Percentiles rank a stretch among this genome's conserved stretches.
These are phyloP conservation scores for Ophiostoma quercus DNA, from an alignment of 2,329 filamentous ascomycete genomes.

Conservation along the genomic window DNA sequence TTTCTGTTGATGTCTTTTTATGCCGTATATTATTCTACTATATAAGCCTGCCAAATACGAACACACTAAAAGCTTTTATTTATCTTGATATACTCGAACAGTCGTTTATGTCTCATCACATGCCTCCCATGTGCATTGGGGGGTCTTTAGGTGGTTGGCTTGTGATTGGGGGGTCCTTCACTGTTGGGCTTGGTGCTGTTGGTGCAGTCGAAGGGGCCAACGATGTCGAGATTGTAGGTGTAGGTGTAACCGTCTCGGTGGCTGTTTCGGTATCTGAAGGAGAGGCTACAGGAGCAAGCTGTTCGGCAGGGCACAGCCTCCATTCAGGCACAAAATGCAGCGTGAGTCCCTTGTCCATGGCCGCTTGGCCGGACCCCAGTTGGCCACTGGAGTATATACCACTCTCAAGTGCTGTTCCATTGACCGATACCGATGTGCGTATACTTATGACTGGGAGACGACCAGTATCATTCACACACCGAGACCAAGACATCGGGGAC, in stretches of 20 bases:
- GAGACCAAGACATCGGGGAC: no score
- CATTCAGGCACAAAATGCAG: neutral
- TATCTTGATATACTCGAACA: neutral
- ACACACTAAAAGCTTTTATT: neutral
- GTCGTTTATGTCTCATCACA: neutral
- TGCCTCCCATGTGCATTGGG: neutral
- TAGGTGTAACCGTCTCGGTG: neutral
- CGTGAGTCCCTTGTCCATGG: no score
- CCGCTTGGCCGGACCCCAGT: no score
- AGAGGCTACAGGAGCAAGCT: neutral
- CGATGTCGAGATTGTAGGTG: neutral
- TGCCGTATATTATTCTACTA: neutral
- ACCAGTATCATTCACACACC: no score
- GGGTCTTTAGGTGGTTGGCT: neutral
- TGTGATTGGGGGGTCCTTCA: neutral
- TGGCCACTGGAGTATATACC: no score
- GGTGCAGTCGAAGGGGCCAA: neutral
- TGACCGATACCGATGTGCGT: no score
- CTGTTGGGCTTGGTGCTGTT: neutral
- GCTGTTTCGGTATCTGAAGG: neutral
- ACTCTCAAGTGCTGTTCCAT: neutral
- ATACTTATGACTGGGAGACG: no score
- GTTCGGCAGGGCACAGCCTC: neutral
- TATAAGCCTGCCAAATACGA: neutral
- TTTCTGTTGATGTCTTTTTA: neutral